Evolutionary conservation across 2,329 filamentous ascomycete genomes (phyloP), one percentile per base, ranked within the genome.

Genomic region (Cladobotryum protrusum): DNA sequence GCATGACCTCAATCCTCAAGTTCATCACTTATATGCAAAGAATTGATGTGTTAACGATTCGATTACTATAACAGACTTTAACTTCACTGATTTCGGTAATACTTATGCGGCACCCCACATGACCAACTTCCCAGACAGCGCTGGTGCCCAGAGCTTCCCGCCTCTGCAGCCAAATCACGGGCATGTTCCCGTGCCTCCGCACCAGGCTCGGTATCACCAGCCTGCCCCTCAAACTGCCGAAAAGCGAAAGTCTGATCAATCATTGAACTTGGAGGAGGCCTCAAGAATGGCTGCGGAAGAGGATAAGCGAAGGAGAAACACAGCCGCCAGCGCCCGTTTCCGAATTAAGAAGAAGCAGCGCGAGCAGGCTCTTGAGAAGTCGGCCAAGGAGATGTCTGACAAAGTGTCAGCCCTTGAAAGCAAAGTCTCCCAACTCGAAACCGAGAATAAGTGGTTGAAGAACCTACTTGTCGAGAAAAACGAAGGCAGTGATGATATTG

Each of bases 261-360:
- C 77, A 42, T 56, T 82, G 52, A 78, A 70, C 59, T 78, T 86
- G 44, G 87, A 91, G 66, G 87, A 90, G 55, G 75, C 81, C 36
- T 85, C 85, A 12, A 84, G 87, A 36, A 58, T 83, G 5, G 86
- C 86, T 12, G 89, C 89, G 18, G 89, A 95, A 67, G 89, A 95
- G 69, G 89, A 95, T 67, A 95, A 95, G 73, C 85, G 89, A 45
- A 83, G 89, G 52, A 83, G 89, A 56, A 95, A 95, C 72, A 95
- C 90, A 2, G 89, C 89, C 32, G 89, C 89, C 49, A 90, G 85
- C 57, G 89, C 89, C 15, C 86, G 89, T 45, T 95, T 95, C 78
- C 86, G 89, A 52, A 83, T 93, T 65, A 95, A 95, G 82, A 95
- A 95, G 85, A 95, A 95, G 81, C 88, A 93, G 72, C 85, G 89